Conservation (phyloP, 2,329 filamentous ascomycete species). For the Capronia coronata region DNA sequence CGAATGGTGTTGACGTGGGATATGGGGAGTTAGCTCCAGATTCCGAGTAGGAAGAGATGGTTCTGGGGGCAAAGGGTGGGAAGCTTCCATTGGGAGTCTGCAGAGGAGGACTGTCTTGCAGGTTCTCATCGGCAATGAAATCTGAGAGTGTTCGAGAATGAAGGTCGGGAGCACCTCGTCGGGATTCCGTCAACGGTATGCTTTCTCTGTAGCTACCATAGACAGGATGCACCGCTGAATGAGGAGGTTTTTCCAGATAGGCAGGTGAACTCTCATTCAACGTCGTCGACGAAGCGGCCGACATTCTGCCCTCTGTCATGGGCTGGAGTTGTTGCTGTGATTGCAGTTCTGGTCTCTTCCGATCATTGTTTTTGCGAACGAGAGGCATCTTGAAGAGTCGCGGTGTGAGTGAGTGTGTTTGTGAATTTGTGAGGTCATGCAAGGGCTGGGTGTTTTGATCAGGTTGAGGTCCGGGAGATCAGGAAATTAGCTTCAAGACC, state of each 20-base stretch:
- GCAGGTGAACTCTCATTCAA: slow-evolving; percentile 9
- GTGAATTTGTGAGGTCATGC: slow-evolving; percentile 11
- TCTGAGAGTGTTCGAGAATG: slow-evolving; percentile 22
- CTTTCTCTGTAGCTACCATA: slow-evolving; percentile 21
- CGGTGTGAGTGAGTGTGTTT: not conserved
- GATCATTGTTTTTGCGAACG: slow-evolving; percentile 21
- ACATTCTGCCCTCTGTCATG: slow-evolving; percentile 22
- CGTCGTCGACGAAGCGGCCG: slow-evolving; percentile 13
- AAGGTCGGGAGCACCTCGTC: slow-evolving; percentile 12
- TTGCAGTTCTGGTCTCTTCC: slow-evolving; percentile 6
- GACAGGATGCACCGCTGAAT: slow-evolving; percentile 12
- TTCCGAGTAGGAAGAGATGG: slow-evolving; percentile 18
- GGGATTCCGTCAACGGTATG: slow-evolving; percentile 8
- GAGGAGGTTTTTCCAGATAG: slow-evolving; percentile 15
- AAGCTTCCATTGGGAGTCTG: slow-evolving; percentile 8
- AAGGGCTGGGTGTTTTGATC: slow-evolving; percentile 11
- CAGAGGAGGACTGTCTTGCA: slow-evolving; percentile 14
- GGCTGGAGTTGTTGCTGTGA: slow-evolving; percentile 11
- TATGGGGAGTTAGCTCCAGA: slow-evolving; percentile 15
- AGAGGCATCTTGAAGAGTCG: slow-evolving; percentile 23
- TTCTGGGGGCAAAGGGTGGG: slow-evolving; percentile 21
- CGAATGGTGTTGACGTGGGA: slow-evolving; percentile 31
- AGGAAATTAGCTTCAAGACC: slow-evolving; percentile 9
- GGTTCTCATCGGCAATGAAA: slow-evolving; percentile 14
- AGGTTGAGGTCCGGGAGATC: slow-evolving; percentile 7